phyloP scores from a whole-genome alignment of 2,329 filamentous ascomycete genomes.

The Tolypocladium inflatum region DNA sequence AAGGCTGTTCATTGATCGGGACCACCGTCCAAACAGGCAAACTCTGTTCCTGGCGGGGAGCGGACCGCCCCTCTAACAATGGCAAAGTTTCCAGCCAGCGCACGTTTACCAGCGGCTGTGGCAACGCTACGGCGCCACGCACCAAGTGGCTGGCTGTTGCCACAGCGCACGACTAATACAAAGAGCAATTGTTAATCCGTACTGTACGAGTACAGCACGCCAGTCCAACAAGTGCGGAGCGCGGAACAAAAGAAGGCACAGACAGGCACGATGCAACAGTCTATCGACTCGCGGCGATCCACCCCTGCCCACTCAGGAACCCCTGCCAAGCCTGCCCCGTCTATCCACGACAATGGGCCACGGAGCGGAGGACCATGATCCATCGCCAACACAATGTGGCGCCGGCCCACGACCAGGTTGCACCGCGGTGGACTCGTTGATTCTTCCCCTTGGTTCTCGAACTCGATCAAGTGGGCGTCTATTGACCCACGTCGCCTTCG shows the following conservation, averaged over 20 bases:
- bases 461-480: not conserved
- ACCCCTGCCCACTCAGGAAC: not conserved
- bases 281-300: not conserved
- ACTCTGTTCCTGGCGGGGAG: slow-evolving; percentile 5
- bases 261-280: not conserved
- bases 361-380: not conserved
- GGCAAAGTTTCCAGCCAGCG: not conserved
- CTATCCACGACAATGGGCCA: not conserved
- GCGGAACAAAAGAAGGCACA: not conserved
- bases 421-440: not conserved
- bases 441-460: not conserved
- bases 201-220: not conserved
- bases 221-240: not conserved
- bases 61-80: slow-evolving; percentile 3
- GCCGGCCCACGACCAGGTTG: not conserved
- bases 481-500: not conserved
- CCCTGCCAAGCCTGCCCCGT: not conserved
- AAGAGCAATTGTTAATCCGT: not conserved
- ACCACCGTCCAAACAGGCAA: not conserved
- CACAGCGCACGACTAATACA: not conserved
- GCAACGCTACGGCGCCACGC: not conserved
- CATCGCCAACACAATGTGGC: not conserved
- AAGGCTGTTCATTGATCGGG: not conserved
- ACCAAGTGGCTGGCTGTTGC: not conserved
- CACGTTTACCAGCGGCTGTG: not conserved